phyloP scores from a whole-genome alignment of 371 early-diverging fungal species.

The Massospora cicadina region DNA sequence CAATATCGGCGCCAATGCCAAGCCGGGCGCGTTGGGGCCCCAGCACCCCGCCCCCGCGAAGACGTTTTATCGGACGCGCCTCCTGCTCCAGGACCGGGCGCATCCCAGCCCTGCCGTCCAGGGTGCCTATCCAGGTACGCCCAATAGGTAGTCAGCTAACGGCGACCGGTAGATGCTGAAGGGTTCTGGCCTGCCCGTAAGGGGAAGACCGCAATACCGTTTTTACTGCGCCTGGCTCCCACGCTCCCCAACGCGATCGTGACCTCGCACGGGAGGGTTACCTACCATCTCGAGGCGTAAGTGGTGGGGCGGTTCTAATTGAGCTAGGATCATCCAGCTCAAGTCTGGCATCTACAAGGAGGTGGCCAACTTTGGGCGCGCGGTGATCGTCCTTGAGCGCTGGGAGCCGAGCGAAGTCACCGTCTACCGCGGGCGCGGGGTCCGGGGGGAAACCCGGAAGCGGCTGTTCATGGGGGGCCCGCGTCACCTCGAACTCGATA shows the following conservation, averaged over 20 bases:
- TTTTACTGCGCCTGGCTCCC: constrained; percentile 17
- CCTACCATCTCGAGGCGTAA: not conserved
- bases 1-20: not conserved
- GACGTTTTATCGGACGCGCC: constrained; percentile 9
- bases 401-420: constrained; percentile 20
- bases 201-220: constrained; percentile 18
- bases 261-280: not conserved
- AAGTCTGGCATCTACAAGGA: constrained; percentile 17
- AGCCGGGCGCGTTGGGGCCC: not conserved
- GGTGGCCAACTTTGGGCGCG: constrained; percentile 15
- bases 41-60: not conserved
- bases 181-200: constrained; percentile 20
- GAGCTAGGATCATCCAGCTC: constrained; percentile 13
- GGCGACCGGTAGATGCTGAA: constrained; percentile 15
- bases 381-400: constrained; percentile 18
- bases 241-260: constrained; percentile 13
- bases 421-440: constrained; percentile 15
- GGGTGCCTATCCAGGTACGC: not conserved
- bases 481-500: constrained; percentile 17
- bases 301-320: not conserved
- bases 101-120: constrained; percentile 19
- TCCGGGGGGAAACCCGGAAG: constrained; percentile 19
- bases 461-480: constrained; percentile 19
- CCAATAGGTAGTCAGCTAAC: no score
- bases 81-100: constrained; percentile 16